phyloP scores from a whole-genome alignment of 768 basidiomycete species.

The Amanita subjunquillea region DNA sequence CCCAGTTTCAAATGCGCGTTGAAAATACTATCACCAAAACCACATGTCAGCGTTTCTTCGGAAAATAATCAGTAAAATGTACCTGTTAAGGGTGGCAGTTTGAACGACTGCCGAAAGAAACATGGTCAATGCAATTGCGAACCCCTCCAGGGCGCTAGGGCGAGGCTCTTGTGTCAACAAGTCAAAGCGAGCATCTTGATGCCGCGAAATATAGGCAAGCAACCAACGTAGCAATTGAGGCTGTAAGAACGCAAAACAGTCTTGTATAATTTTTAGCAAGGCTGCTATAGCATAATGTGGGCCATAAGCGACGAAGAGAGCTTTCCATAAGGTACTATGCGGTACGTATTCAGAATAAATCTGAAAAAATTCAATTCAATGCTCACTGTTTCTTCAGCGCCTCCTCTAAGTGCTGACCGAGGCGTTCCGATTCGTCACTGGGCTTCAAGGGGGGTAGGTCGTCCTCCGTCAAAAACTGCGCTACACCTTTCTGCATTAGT shows the following conservation, averaged over 20 bases:
- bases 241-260: slow-evolving; percentile 73
- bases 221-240: slow-evolving; percentile 79
- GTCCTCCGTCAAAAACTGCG: slow-evolving; percentile 65
- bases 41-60: not conserved
- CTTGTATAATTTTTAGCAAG: slow-evolving; percentile 66
- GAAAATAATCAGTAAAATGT: slow-evolving; percentile 5
- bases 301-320: slow-evolving; percentile 73
- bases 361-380: not conserved
- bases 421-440: slow-evolving; percentile 56
- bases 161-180: slow-evolving; percentile 12
- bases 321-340: slow-evolving; percentile 57
- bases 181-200: slow-evolving; percentile 43
- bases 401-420: slow-evolving; percentile 49
- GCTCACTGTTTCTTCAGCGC: slow-evolving; percentile 58
- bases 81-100: slow-evolving; percentile 78
- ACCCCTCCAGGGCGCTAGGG: slow-evolving; percentile 50
- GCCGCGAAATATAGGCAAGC: slow-evolving; percentile 71
- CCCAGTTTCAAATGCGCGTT: slow-evolving; percentile 70
- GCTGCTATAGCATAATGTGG: slow-evolving; percentile 57
- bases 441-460: slow-evolving; percentile 73
- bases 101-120: slow-evolving; percentile 72
- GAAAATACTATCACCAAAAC: slow-evolving; percentile 56
- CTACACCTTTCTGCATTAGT: slow-evolving; percentile 60
- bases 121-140: slow-evolving; percentile 69
- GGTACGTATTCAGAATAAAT: not conserved